Conservation (phyloP, 2,329 filamentous ascomycete genomes). For the Sporothrix brunneoviolacea region DNA sequence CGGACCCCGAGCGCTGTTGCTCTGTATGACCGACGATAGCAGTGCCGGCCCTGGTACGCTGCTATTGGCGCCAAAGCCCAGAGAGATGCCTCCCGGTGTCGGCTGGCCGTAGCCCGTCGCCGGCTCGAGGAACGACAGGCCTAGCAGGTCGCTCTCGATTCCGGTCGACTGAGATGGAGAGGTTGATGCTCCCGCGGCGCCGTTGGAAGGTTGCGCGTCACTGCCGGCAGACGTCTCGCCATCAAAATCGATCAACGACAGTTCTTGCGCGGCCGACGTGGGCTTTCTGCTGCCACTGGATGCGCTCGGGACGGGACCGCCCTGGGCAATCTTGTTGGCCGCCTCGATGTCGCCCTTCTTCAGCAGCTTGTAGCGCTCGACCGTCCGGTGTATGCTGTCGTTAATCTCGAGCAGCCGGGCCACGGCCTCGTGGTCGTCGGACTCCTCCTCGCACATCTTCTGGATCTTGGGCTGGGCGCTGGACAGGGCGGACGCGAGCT, state of each 20-base stretch:
- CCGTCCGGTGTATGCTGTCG: constrained; percentile 95
- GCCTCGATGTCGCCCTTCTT: constrained; percentile 90
- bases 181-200: constrained; percentile 31
- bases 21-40: constrained; percentile 56
- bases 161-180: constrained; percentile 50
- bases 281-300: constrained; percentile 54
- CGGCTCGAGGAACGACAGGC: constrained; percentile 68
- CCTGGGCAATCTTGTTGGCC: constrained; percentile 75
- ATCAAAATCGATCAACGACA: constrained; percentile 91
- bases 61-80: constrained; percentile 67
- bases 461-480: constrained; percentile 98
- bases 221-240: constrained; percentile 35
- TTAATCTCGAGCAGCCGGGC: constrained; percentile 95
- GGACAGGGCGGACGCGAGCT: constrained; percentile 80
- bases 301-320: constrained; percentile 45
- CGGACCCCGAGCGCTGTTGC: constrained; percentile 49
- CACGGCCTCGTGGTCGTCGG: constrained; percentile 91
- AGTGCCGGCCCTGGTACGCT: constrained; percentile 59
- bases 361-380: constrained; percentile 89
- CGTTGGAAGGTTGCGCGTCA: constrained; percentile 41
- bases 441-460: constrained; percentile 99
- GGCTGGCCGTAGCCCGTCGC: constrained; percentile 55
- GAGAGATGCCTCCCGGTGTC: constrained; percentile 66
- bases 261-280: constrained; percentile 57
- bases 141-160: constrained; percentile 84